phyloP scores from a whole-genome alignment of 257 asterid genomes.

The Verbascum thapsus region DNA sequence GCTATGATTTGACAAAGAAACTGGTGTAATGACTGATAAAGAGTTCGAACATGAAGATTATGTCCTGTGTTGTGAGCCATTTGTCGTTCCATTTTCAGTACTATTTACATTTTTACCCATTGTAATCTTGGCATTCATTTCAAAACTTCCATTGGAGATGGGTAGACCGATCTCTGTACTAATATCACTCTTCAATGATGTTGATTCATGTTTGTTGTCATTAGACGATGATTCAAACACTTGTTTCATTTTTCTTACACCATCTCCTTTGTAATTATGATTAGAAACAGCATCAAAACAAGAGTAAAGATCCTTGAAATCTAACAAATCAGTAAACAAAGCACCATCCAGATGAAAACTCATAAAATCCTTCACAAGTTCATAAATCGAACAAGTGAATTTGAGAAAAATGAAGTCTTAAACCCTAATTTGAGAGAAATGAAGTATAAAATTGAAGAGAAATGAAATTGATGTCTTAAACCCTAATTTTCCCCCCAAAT shows the following conservation, averaged over 20 bases:
- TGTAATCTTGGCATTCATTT: slow-evolving; percentile 23
- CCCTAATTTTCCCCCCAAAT: too few relatives aligned
- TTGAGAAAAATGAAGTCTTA: too few relatives aligned
- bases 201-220: slow-evolving; percentile 30
- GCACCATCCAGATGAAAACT: not conserved
- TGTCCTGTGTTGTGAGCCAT: slow-evolving; percentile 37
- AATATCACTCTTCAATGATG: slow-evolving; percentile 42
- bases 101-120: not conserved
- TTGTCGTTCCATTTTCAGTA: slow-evolving; percentile 27
- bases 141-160: slow-evolving; percentile 22
- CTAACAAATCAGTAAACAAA: slow-evolving; percentile 20
- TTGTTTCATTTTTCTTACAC: slow-evolving; percentile 20
- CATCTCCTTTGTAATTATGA: slow-evolving; percentile 10
- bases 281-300: slow-evolving; percentile 16
- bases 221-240: slow-evolving; percentile 26
- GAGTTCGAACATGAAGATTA: slow-evolving; percentile 58
- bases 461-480: too few relatives aligned
- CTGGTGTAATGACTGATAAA: slow-evolving; percentile 29
- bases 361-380: not conserved
- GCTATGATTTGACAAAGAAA: slow-evolving; percentile 39
- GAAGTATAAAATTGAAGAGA: too few relatives aligned
- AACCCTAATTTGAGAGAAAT: too few relatives aligned
- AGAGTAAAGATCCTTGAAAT: slow-evolving; percentile 23
- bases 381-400: not conserved
- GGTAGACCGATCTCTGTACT: slow-evolving; percentile 34